A percentile compares a stretch with the other conserved stretches of the same genome.
phyloP scores from a whole-genome alignment of 257 asterid species.

The Fraxinus cuspidata region DNA sequence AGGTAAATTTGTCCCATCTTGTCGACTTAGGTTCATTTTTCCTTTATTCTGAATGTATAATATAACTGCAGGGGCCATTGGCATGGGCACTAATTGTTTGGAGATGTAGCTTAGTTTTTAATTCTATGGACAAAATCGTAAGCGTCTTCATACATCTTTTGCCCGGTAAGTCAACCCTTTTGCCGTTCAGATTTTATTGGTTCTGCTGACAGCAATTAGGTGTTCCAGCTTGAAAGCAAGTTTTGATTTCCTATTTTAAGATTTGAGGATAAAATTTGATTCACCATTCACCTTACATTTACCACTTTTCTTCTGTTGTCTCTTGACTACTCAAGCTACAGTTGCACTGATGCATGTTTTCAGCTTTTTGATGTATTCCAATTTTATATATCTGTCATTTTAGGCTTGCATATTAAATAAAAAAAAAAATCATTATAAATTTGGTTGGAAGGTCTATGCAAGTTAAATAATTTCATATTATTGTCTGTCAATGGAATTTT shows the following conservation, averaged over 20 bases:
- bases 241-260: background rate
- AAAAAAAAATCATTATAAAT: no score
- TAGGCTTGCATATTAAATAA: no score
- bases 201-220: background rate
- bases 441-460: background rate
- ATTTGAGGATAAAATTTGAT: background rate
- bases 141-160: constrained; percentile 96
- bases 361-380: background rate
- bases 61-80: constrained; percentile 81
- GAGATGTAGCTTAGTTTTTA: constrained; percentile 96
- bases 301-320: background rate
- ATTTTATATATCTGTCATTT: background rate
- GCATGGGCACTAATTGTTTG: constrained; percentile 98
- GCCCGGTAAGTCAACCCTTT: constrained; percentile 66
- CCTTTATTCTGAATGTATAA: constrained; percentile 1
- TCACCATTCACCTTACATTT: background rate
- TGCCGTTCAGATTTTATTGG: constrained; percentile 13
- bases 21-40: constrained; percentile 7
- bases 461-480: no score
- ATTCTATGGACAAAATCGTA: constrained; percentile 91
- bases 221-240: background rate
- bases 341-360: background rate
- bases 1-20: constrained; percentile 15
- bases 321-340: background rate
- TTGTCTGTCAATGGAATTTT: background rate